These are phyloP conservation scores for Rhododendron henanense DNA, from an alignment of 148 eudicot genomes.

Conservation along the genomic window DNA sequence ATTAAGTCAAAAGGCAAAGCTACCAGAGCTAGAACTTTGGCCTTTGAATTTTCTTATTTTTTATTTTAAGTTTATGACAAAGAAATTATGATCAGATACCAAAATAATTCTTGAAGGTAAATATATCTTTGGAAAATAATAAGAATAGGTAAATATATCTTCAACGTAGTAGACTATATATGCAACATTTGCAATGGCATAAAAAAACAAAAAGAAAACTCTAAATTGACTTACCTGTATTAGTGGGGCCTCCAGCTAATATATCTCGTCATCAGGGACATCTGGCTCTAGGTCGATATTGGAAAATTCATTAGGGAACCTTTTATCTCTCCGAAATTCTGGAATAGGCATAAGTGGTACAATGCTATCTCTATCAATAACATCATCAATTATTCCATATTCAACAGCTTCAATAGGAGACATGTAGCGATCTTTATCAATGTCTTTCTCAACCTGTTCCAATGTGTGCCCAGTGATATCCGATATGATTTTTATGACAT, in stretches of 20 bases:
- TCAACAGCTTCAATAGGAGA: slow-evolving; percentile 95
- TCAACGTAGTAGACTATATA: not conserved
- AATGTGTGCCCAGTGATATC: slow-evolving; percentile 58
- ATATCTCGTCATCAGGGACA: slow-evolving; percentile 76
- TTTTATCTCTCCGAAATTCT: slow-evolving; percentile 43
- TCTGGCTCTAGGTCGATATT: slow-evolving; percentile 67
- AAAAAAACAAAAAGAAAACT: not conserved
- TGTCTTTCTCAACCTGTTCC: slow-evolving; percentile 79
- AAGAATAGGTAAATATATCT: too few relatives aligned
- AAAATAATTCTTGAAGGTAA: too few relatives aligned
- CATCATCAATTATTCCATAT: slow-evolving; percentile 79
- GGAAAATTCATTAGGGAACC: slow-evolving; percentile 36
- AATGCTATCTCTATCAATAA: slow-evolving; percentile 74
- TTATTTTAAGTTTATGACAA: too few relatives aligned
- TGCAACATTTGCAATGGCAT: not conserved
- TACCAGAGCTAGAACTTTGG: too few relatives aligned
- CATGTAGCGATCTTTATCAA: slow-evolving; percentile 84
- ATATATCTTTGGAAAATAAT: too few relatives aligned
- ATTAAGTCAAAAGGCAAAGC: too few relatives aligned
- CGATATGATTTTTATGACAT: slow-evolving; percentile 52
- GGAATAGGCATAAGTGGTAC: slow-evolving; percentile 79
- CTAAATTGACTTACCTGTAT: slow-evolving; percentile 4
- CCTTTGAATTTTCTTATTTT: too few relatives aligned
- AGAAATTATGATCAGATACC: too few relatives aligned
- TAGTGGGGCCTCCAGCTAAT: slow-evolving; percentile 24